Percentiles rank a stretch among this genome's conserved stretches.
These are phyloP conservation scores for Tilletia setariae DNA, from an alignment of 1,284 basidiomycete genomes.

Conservation along the genomic window DNA sequence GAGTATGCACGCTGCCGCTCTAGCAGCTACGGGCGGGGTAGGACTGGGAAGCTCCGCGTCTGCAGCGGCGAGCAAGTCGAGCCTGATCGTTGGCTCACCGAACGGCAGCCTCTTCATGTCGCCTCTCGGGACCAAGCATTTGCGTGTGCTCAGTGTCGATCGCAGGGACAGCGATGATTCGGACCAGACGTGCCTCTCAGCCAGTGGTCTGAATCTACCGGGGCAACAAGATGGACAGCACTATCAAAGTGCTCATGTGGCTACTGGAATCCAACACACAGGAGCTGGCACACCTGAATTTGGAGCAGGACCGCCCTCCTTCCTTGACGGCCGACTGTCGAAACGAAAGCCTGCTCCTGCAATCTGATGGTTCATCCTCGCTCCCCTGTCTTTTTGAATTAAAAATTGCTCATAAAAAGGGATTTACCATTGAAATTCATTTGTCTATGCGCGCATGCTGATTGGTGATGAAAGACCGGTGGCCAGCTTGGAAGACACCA, in stretches of 20 bases:
- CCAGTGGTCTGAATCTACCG: too few species aligned
- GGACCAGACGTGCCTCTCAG: not conserved
- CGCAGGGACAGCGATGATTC: conserved; percentile 7
- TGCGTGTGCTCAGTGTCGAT: conserved; percentile 10
- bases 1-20: conserved; percentile 22
- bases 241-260: not conserved
- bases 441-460: conserved; percentile 9
- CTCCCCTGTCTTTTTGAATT: too few species aligned
- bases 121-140: not conserved
- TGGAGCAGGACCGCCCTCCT: not conserved
- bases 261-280: not conserved
- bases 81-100: not conserved
- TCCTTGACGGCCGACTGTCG: not conserved
- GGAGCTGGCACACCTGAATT: not conserved
- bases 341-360: not conserved
- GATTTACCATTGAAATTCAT: not conserved
- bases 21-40: not conserved
- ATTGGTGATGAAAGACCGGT: not conserved
- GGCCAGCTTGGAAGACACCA: too few species aligned
- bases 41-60: not conserved
- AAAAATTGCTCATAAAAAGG: too few species aligned
- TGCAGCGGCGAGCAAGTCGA: not conserved
- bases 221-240: not conserved
- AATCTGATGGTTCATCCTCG: not conserved
- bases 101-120: conserved; percentile 1